A percentile compares a stretch with the other conserved stretches of the same genome.
Conservation (phyloP, 2,329 filamentous ascomycete genomes). For the Furcasterigmium furcatum region DNA sequence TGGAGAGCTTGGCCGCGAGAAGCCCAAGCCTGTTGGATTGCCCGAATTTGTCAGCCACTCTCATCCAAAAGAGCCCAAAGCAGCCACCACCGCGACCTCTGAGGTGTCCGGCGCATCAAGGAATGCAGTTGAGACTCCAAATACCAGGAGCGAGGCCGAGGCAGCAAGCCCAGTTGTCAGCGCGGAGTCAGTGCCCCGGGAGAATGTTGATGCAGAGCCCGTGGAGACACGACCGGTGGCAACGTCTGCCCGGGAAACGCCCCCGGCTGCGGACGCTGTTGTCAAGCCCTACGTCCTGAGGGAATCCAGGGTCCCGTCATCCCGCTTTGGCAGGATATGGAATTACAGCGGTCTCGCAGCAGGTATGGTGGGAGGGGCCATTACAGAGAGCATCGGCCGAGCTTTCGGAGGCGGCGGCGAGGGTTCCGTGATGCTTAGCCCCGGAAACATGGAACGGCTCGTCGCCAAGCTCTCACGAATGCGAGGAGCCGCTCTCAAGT, state of each 20-base stretch:
- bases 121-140: too few relatives aligned
- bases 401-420: conserved; percentile 64
- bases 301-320: conserved; percentile 88
- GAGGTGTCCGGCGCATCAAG: not conserved
- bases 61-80: not conserved
- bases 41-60: conserved; percentile 15
- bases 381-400: conserved; percentile 80
- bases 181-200: too few relatives aligned
- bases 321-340: conserved; percentile 83
- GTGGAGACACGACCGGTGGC: too few relatives aligned
- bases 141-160: too few relatives aligned
- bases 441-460: conserved; percentile 87
- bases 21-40: conserved; percentile 14
- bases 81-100: not conserved
- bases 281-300: conserved; percentile 58
- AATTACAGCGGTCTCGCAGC: conserved; percentile 92
- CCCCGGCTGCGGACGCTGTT: not conserved
- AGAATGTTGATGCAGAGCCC: not conserved
- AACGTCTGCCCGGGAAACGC: too few relatives aligned
- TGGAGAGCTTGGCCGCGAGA: conserved; percentile 8
- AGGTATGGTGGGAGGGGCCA: conserved; percentile 90
- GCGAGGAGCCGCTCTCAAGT: conserved; percentile 93
- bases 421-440: conserved; percentile 83
- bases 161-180: too few relatives aligned
- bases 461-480: conserved; percentile 92